Base-by-base conservation (phyloP, 768 basidiomycete genomes). In the Boletus edulis region DNA sequence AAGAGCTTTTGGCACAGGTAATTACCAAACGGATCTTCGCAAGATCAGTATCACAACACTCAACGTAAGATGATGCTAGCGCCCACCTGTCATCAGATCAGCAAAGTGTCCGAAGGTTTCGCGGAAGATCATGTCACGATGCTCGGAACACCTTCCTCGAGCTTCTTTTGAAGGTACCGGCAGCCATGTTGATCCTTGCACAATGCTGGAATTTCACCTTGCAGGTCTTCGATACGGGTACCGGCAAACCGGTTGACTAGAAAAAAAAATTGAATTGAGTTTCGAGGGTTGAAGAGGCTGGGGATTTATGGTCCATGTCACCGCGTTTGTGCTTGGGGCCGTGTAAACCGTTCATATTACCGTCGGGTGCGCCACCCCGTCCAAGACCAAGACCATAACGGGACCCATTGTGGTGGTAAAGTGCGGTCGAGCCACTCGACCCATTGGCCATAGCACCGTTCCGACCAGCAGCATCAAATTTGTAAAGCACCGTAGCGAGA, bases 121-220 rank as follows among this genome's bases (percentile, higher is more conserved):
- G 56, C 90, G 84, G 82, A 98, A 99, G 70, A 99, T 99, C 91
- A 98, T 95, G 67, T 99, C 97, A 50, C 97, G 84, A 73, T 99
- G 95, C 70, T 96, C 94, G 5, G 96, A 55, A 89, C 84, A 52
- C 91, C 92, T 67, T 99, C 97, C 70, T 99, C 97, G 24, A 99
- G 81, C 74, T 98, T 98, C 84, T 98, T 98, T 75, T 99, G 97
- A 54, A 99, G 76, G 69, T 98, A 99, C 38, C 97, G 85, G 68
- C 97, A 99, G 3, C 97, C 97, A 72, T 98, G 96, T 72, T 99
- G 97, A 72, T 99, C 97, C 71, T 98, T 98, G 83, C 97, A 98
- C 17, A 99, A 75, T 1, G 84, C 78, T 14, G 94, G 85, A 56
- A 99, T 96, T 72, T 99, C 96, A 55, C 96, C 96, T 62, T 90